phyloP scores from a whole-genome alignment of 129 eudicot genomes.

The Helichrysum umbraculigerum region DNA sequence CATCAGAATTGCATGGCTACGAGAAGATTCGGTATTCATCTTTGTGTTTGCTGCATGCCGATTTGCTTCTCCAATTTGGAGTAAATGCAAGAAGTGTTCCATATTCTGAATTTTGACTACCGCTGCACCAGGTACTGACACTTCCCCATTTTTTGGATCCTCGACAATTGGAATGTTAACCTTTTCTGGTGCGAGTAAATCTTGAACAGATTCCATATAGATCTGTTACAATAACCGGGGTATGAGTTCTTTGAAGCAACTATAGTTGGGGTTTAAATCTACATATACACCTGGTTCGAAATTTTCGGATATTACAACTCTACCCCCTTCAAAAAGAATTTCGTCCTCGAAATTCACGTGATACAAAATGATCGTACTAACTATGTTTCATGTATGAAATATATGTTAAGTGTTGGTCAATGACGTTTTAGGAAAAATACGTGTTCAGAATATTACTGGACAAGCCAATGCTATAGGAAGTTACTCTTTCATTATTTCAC shows the following conservation, averaged over 20 bases:
- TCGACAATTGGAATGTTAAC: constrained; percentile 80
- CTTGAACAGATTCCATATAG: constrained; percentile 93
- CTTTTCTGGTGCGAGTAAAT: constrained; percentile 96
- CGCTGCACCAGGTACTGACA: constrained; percentile 80
- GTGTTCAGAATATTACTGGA: background rate
- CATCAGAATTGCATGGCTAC: constrained; percentile 99
- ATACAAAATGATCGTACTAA: too few species aligned
- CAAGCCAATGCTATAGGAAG: background rate
- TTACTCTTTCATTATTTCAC: too few species aligned
- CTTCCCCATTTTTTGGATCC: constrained; percentile 91
- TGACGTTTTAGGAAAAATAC: too few species aligned
- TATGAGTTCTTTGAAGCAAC: constrained; percentile 17
- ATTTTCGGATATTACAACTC: too few species aligned
- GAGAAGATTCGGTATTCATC: constrained; percentile 93
- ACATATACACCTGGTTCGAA: background rate
- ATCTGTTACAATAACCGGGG: constrained; percentile 48
- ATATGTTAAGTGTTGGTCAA: too few species aligned
- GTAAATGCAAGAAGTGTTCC: constrained; percentile 67
- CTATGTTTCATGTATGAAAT: too few species aligned
- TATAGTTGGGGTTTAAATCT: background rate
- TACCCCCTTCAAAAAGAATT: too few species aligned
- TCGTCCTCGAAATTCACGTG: too few species aligned
- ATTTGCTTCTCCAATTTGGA: constrained; percentile 86
- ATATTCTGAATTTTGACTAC: constrained; percentile 60
- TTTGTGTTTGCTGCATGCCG: constrained; percentile 99